phyloP scores from a whole-genome alignment of 2,329 filamentous ascomycete species.

The Xylariaceae sp. region DNA sequence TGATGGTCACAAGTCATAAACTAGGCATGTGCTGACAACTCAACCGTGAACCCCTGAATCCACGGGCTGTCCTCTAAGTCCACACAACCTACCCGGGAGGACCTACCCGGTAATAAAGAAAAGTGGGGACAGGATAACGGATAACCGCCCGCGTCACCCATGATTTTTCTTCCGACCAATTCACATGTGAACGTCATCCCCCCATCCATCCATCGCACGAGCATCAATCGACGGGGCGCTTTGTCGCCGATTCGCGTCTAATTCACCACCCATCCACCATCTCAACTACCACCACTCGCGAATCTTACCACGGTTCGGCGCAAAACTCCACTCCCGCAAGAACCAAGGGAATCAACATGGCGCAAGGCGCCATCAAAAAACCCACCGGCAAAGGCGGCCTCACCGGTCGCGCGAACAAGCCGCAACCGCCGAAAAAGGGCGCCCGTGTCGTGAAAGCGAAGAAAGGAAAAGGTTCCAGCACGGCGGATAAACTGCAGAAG shows the following conservation, averaged over 20 bases:
- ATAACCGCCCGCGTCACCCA: neutral
- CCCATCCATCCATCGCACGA: too few species aligned
- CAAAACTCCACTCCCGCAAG: neutral
- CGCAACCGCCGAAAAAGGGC: conserved; percentile 35
- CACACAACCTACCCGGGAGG: too few species aligned
- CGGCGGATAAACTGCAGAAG: conserved; percentile 48
- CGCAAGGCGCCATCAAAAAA: conserved; percentile 50
- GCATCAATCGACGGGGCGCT: too few species aligned
- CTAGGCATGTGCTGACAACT: neutral
- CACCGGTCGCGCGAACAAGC: conserved; percentile 42
- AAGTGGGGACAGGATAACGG: neutral
- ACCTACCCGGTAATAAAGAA: neutral
- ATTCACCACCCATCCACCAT: too few species aligned
- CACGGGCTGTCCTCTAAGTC: too few species aligned
- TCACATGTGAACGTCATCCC: neutral
- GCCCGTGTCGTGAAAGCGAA: conserved; percentile 19
- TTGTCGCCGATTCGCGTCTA: too few species aligned
- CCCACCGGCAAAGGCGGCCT: conserved; percentile 34
- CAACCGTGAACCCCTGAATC: neutral
- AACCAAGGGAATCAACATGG: conserved; percentile 39
- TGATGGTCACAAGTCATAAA: too few species aligned
- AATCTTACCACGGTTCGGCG: too few species aligned
- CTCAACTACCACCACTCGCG: too few species aligned
- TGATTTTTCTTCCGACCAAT: neutral
- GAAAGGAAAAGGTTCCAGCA: conserved; percentile 26